Evolutionary conservation across 345 rosid species (phyloP).

Genomic region (Abelmoschus esculentus): DNA sequence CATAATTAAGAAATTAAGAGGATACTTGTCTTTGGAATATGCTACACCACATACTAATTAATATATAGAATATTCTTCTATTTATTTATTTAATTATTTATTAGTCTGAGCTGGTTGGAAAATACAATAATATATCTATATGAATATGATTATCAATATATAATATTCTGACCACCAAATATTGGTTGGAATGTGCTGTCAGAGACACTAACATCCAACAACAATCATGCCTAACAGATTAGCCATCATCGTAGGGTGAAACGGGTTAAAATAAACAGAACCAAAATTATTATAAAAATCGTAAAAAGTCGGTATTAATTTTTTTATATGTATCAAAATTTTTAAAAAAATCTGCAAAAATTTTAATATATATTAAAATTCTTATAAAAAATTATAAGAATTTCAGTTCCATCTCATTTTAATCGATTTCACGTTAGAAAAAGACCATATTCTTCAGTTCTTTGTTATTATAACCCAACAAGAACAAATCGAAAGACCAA

Average conservation of each 20-base stretch:
- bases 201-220: not conserved
- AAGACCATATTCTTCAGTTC: not conserved
- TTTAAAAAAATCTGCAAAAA: too few relatives aligned
- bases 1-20: too few relatives aligned
- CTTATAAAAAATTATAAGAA: too few relatives aligned
- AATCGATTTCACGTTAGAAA: too few relatives aligned
- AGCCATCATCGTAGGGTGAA: not conserved
- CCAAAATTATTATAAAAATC: too few relatives aligned
- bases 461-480: not conserved
- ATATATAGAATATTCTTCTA: not conserved
- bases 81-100: too few relatives aligned
- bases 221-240: not conserved
- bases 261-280: too few relatives aligned
- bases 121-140: not conserved
- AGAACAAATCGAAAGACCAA: not conserved
- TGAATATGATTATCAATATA: not conserved
- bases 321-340: too few relatives aligned
- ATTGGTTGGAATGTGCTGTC: not conserved
- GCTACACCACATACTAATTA: not conserved
- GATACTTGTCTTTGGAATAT: not conserved
- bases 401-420: too few relatives aligned
- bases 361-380: too few relatives aligned
- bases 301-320: too few relatives aligned
- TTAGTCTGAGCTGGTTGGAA: not conserved
- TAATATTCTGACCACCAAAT: not conserved